Conservation (phyloP, 108 stramenopile species). For the Skeletonema marinoi region DNA sequence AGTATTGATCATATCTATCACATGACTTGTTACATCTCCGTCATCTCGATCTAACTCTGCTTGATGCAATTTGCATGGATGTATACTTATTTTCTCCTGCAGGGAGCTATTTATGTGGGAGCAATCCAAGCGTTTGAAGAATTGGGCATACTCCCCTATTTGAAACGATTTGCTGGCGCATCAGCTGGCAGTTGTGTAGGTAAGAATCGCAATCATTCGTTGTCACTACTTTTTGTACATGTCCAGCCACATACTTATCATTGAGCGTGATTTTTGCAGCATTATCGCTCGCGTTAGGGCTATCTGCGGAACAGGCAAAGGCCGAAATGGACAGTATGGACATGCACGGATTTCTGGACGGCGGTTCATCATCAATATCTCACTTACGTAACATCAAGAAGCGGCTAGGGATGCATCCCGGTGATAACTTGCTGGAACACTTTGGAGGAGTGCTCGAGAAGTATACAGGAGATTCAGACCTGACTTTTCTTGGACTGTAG, state of each 20-base stretch:
- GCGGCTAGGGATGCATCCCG: background rate
- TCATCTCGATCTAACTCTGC: background rate
- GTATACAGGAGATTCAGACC: background rate
- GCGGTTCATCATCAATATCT: background rate
- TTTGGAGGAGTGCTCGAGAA: background rate
- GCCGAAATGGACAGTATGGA: background rate
- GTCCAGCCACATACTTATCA: background rate
- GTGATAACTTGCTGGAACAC: background rate
- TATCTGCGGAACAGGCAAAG: background rate
- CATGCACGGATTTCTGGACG: background rate
- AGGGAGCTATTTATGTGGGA: background rate
- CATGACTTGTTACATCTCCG: background rate
- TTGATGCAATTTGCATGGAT: background rate
- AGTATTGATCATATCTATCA: background rate
- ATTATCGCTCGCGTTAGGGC: background rate
- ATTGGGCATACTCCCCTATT: background rate
- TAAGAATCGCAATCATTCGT: background rate
- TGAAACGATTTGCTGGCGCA: background rate
- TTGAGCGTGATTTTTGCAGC: background rate
- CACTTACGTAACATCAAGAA: background rate
- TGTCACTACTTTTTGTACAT: background rate
- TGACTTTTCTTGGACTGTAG: conserved; percentile 1
- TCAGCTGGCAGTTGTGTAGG: background rate
- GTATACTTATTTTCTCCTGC: background rate
- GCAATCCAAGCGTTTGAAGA: background rate